Base-by-base conservation (phyloP, 1,284 basidiomycete species). In the Phylloboletellus chloephorus region DNA sequence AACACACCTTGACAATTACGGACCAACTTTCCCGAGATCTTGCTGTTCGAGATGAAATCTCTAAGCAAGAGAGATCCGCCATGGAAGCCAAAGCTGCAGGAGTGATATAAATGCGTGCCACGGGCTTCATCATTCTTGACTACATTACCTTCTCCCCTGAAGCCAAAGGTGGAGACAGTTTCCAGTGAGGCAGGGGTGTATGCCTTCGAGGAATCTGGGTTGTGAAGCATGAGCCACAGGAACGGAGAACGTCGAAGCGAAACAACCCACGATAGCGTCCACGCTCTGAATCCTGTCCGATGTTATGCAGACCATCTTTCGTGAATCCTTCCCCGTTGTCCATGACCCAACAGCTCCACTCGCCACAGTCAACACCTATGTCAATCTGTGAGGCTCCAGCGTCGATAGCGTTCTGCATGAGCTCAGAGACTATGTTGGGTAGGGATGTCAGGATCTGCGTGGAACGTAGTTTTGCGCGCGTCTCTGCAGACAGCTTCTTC, bases 321-420 rank as follows among this genome's bases (percentile, higher is more conserved):
- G 63, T 65, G 35, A 96, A 84, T 2, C 92, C 92, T 31, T 50
- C 49, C 0, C 92, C 92, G 57, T 95, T 76, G 64, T 96, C 92
- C 50, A 75, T 73, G 5, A 94, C 85, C 74, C 86, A 83, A 51
- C 88, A 81, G 9, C 71, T 65, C 88, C 88, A 88, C 41, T 82
- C 74, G 34, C 75, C 72, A 47, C 72, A 76, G 52, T 88, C 71
- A 3, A 88, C 57, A 7, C 82, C 79, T 42, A 88, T 64, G 38
- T 85, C 76, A 43, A 88, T 66, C 25, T 72, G 67, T 15, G 60
- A 67, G 1, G 83, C 76, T 26, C 68, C 68, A n/a, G 83, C 80
- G 51, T 88, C 86, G 12, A 88, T 66, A 1, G 88, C 76, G 58
- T 96, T 96, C 57, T 93, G 88, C 12, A 90, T 63, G 28, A 96